Evolutionary conservation across 768 basidiomycete species (phyloP).

Genomic region (Phanerochaete carnosa): DNA sequence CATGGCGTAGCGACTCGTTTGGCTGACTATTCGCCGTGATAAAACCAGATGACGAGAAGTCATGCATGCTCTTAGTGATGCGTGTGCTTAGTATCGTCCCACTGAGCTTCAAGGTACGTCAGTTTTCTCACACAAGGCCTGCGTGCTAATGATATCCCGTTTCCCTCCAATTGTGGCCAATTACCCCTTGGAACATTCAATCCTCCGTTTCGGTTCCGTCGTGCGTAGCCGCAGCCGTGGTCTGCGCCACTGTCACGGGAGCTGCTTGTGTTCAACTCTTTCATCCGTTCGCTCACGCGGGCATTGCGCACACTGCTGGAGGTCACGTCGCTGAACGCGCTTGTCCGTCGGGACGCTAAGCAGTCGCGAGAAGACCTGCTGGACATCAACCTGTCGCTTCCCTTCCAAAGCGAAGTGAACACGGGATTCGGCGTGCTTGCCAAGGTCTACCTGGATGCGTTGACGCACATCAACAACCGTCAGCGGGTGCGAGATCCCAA

Average conservation of each 20-base stretch:
- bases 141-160: background rate
- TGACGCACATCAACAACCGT: conserved; percentile 83
- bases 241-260: conserved; percentile 95
- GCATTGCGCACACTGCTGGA: conserved; percentile 89
- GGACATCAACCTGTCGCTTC: conserved; percentile 88
- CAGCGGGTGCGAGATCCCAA: conserved; percentile 74
- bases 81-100: conserved; percentile 94
- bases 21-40: conserved; percentile 13
- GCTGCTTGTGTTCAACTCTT: conserved; percentile 96
- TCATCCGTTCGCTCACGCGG: conserved; percentile 87
- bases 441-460: conserved; percentile 93
- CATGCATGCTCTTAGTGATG: conserved; percentile 95
- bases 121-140: background rate
- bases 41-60: conserved; percentile 82
- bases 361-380: conserved; percentile 86
- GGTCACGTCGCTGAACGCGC: conserved; percentile 88
- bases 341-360: conserved; percentile 85
- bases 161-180: background rate
- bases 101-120: conserved; percentile 83
- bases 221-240: conserved; percentile 78
- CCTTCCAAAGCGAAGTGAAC: conserved; percentile 95
- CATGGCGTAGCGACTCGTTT: conserved; percentile 20
- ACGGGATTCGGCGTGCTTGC: conserved; percentile 97
- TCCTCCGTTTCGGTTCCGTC: background rate
- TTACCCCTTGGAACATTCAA: background rate